Base-by-base conservation (phyloP, 1,284 basidiomycete species). In the Ustilago bromivora region DNA sequence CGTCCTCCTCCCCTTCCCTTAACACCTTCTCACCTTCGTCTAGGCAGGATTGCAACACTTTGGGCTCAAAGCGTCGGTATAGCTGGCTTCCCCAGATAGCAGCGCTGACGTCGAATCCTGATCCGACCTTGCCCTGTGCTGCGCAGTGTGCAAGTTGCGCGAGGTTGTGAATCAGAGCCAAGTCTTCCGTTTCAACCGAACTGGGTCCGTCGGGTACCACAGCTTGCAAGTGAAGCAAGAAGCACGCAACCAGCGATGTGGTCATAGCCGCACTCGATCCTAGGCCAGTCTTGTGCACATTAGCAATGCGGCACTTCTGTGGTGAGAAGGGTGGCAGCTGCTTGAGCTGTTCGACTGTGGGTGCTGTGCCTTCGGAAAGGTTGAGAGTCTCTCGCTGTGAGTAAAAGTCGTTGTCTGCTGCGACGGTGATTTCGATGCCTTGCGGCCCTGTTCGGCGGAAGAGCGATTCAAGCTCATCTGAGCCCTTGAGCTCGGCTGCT, bases 381-480 rank as follows among this genome's bases (percentile, higher is more conserved):
- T 58, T 35, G 67, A 70, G 71, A 19, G 94, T 92, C 63, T 91
- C 91, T 66, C 92, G 89, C 84, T 99, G 96, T 2, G 95, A 97
- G 88, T 99, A 99, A 82, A 98, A 99, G 87, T 98, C 97, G 84
- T 99, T 99, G 87, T 95, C 94, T 6, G 94, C 97, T 23, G 92
- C 90, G 65, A 98, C 93, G 36, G 90, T 90, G 71, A 98, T 77
- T 90, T 81, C 93, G 90, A 75, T 95, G 88, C 59, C 91, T 38
- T 57, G 41, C 8, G 61, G 41, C 0, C 57, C 34, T 90, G 6
- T 65, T 4, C 56, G 61, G 15, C 35, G 56, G 35, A 71, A 71
- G 13, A 61, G 36, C 0, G 41, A 9, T 32, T 35, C 63, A 6
- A 70, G 57, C 38, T 55, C 76, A 12, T 54, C 65, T 3, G 23